Conservation (phyloP, 139 green algal genomes). For the Prasinococcaceae sp. region DNA sequence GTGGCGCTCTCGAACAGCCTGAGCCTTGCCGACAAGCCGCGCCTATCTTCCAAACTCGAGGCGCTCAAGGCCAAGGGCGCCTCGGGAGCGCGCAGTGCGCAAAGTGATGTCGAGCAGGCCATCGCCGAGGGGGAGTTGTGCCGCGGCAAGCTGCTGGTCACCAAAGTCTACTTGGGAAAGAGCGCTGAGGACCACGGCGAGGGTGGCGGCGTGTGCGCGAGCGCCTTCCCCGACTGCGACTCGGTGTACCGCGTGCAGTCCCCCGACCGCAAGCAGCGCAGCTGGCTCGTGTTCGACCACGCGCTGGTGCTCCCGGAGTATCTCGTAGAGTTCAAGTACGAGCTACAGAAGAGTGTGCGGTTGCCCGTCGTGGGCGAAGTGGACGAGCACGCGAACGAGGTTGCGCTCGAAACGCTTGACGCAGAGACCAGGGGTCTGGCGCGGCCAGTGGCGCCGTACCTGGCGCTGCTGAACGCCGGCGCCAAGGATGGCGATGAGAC, state of each 20-base stretch:
- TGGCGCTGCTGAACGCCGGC: constrained; percentile 5
- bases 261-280: constrained; percentile 34
- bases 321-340: constrained; percentile 47
- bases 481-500: not conserved
- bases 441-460: constrained; percentile 29
- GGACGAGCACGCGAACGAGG: not conserved
- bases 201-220: too few species aligned
- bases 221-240: constrained; percentile 17
- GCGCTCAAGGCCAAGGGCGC: too few species aligned
- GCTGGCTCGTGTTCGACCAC: constrained; percentile 41
- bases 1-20: constrained; percentile 34
- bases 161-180: constrained; percentile 34
- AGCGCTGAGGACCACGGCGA: constrained; percentile 16
- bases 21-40: constrained; percentile 23
- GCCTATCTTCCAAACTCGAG: not conserved
- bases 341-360: not conserved
- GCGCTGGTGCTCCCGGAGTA: constrained; percentile 53
- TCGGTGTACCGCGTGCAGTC: constrained; percentile 27
- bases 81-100: too few species aligned
- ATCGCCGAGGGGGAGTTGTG: too few species aligned
- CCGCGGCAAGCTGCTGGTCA: constrained; percentile 28
- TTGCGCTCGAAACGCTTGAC: constrained; percentile 19
- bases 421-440: constrained; percentile 20
- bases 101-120: too few species aligned
- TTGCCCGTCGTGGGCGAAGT: not conserved